Percentiles rank a stretch among this genome's conserved stretches.
phyloP scores from a whole-genome alignment of 2,329 filamentous ascomycete genomes.

The Mycosphaerella sp. region DNA sequence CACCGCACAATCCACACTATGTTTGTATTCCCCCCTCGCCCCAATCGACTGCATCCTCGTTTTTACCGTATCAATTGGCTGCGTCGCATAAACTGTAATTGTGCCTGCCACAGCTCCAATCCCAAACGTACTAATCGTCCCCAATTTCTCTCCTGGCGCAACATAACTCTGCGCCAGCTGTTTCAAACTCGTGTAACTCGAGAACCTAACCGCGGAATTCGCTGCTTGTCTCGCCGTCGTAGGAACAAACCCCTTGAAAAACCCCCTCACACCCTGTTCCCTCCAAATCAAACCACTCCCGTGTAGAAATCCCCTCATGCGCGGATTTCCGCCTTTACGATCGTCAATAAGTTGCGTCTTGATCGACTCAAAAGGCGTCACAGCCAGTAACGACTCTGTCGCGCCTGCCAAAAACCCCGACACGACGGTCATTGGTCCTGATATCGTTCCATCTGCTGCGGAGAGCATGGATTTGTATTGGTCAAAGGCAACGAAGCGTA shows the following conservation, averaged over 20 bases:
- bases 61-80: conserved; percentile 87
- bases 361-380: conserved; percentile 96
- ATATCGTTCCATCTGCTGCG: conserved; percentile 80
- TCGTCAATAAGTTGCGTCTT: conserved; percentile 99
- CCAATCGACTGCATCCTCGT: conserved; percentile 96
- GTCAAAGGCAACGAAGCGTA: conserved; percentile 94
- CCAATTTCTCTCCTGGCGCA: conserved; percentile 89
- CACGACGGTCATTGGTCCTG: conserved; percentile 82
- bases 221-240: conserved; percentile 92
- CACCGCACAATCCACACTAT: conserved; percentile 74
- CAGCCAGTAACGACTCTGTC: conserved; percentile 85
- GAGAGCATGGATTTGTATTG: conserved; percentile 79
- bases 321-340: conserved; percentile 74
- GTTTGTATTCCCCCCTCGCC: conserved; percentile 72
- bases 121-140: conserved; percentile 77
- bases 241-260: conserved; percentile 95
- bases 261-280: conserved; percentile 81
- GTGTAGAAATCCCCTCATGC: conserved; percentile 87
- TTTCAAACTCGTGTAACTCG: conserved; percentile 86
- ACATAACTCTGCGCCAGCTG: conserved; percentile 91
- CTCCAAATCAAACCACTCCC: conserved; percentile 79
- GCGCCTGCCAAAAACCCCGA: conserved; percentile 92
- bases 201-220: conserved; percentile 87
- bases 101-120: conserved; percentile 83
- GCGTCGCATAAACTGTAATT: conserved; percentile 73